Conservation (phyloP, 1,139 yeast genomes). For the Suhomyces maxii region DNA sequence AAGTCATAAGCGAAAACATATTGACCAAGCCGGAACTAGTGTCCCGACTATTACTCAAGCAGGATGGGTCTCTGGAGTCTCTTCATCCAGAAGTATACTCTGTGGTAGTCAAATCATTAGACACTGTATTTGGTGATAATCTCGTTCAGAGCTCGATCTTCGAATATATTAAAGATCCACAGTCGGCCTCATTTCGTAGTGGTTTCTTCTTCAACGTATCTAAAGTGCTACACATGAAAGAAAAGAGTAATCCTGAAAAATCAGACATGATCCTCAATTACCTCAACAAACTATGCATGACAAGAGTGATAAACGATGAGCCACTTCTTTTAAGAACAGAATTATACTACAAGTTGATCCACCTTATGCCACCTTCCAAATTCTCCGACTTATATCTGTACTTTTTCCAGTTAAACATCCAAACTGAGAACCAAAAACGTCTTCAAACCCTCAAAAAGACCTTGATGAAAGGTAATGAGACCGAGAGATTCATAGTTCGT, state of each 20-base stretch:
- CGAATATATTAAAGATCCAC: slow-evolving; percentile 27
- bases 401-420: slow-evolving; percentile 36
- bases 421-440: slow-evolving; percentile 19
- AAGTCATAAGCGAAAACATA: slow-evolving; percentile 31
- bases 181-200: slow-evolving; percentile 16
- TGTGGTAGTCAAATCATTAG: slow-evolving; percentile 16
- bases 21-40: slow-evolving; percentile 27
- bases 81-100: slow-evolving; percentile 15
- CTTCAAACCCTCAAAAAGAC: slow-evolving; percentile 24
- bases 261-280: slow-evolving; percentile 26
- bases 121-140: slow-evolving; percentile 18
- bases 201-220: slow-evolving; percentile 23
- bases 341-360: slow-evolving; percentile 23
- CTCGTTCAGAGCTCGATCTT: slow-evolving; percentile 31
- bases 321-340: slow-evolving; percentile 24
- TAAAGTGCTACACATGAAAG: slow-evolving; percentile 18
- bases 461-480: slow-evolving; percentile 29
- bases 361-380: slow-evolving; percentile 20
- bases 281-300: slow-evolving; percentile 19
- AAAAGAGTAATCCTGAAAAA: slow-evolving; percentile 16
- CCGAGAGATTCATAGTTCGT: slow-evolving; percentile 35
- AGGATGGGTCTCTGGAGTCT: slow-evolving; percentile 6
- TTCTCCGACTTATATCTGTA: slow-evolving; percentile 32
- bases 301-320: slow-evolving; percentile 25
- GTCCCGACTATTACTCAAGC: slow-evolving; percentile 20